Conservation (phyloP, 306 rosid genomes). For the Vicia faba region DNA sequence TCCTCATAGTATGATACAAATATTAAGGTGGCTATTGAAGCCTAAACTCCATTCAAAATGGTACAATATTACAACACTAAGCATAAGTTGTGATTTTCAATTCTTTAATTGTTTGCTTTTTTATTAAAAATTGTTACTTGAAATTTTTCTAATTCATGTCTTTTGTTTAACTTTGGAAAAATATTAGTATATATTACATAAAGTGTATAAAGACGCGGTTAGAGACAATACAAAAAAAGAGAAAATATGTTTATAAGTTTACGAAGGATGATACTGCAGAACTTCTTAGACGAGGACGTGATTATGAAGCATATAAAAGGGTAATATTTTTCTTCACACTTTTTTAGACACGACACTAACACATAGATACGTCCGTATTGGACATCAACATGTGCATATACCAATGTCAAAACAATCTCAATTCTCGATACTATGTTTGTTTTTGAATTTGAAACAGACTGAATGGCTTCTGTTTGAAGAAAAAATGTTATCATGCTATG, state of each 20-base stretch:
- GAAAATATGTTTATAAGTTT: constrained; percentile 51
- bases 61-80: constrained; percentile 34
- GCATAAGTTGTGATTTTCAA: background rate
- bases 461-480: constrained; percentile 63
- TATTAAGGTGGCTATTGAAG: constrained; percentile 63
- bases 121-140: background rate
- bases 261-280: constrained; percentile 67
- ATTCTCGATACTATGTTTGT: background rate
- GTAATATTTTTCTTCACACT: constrained; percentile 37
- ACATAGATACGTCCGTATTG: background rate
- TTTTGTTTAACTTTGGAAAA: constrained; percentile 14
- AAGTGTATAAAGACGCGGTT: constrained; percentile 50
- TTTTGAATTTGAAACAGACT: constrained; percentile 46
- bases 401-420: background rate
- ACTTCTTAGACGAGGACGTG: constrained; percentile 61
- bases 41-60: constrained; percentile 66
- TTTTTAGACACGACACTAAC: too few relatives aligned
- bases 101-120: background rate
- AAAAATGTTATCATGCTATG: constrained; percentile 54
- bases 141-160: constrained; percentile 20
- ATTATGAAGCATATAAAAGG: constrained; percentile 66
- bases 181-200: constrained; percentile 57
- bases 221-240: constrained; percentile 54
- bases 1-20: constrained; percentile 32
- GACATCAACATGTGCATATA: background rate